Evolutionary conservation across 176 grass and related monocot genomes (phyloP).

Genomic region (Bromus sterilis): DNA sequence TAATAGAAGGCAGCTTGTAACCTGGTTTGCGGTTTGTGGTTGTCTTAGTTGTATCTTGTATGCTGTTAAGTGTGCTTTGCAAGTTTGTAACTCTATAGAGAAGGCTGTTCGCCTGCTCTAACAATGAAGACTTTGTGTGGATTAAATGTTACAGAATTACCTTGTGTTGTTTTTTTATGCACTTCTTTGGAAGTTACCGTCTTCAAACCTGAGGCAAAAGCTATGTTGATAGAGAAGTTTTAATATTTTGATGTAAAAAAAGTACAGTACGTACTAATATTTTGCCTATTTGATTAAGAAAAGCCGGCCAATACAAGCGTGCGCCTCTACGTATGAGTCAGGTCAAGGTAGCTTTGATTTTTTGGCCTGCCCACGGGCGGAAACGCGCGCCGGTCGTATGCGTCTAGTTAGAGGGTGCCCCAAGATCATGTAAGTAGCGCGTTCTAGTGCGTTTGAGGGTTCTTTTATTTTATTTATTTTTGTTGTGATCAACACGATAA

Average conservation of each 20-base stretch:
- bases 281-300: background rate
- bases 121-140: conserved; percentile 1
- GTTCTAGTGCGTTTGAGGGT: no score
- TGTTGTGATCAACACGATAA: no score
- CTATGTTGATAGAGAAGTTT: background rate
- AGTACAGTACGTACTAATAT: no score
- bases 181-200: background rate
- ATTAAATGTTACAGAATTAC: background rate
- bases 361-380: no score
- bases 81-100: conserved; percentile 25
- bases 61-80: conserved; percentile 13
- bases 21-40: conserved; percentile 35
- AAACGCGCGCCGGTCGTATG: no score
- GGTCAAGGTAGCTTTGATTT: no score
- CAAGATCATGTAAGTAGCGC: no score
- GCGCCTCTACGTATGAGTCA: no score
- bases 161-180: background rate
- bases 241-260: no score
- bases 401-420: no score
- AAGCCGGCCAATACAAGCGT: no score
- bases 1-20: conserved; percentile 26
- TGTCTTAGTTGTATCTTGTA: conserved; percentile 13
- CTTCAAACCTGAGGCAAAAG: background rate
- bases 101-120: conserved; percentile 5
- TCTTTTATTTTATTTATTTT: no score